phyloP scores from a whole-genome alignment of 768 basidiomycete species.

The Termitomyces sp. region DNA sequence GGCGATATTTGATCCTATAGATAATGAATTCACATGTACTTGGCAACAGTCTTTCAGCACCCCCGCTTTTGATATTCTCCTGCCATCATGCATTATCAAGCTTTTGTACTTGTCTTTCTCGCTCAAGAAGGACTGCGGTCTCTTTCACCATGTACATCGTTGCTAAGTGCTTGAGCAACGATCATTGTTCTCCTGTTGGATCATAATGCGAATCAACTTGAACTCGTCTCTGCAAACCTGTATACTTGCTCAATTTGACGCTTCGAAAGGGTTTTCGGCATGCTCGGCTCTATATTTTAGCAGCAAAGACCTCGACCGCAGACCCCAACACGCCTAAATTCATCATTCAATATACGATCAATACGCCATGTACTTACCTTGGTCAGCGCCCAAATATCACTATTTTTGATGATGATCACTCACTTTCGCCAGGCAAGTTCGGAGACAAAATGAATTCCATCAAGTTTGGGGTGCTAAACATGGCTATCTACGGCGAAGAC shows the following conservation, averaged over 20 bases:
- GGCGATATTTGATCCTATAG: too few relatives aligned
- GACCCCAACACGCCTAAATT: neutral
- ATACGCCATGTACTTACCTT: neutral
- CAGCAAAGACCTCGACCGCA: neutral
- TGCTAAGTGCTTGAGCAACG: neutral
- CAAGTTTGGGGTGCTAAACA: too few relatives aligned
- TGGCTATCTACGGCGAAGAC: too few relatives aligned
- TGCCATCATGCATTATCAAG: neutral
- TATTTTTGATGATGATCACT: neutral
- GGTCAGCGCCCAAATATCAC: neutral
- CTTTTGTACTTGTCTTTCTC: neutral
- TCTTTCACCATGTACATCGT: neutral
- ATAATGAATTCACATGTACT: too few relatives aligned
- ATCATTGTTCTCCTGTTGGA: neutral
- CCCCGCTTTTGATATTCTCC: neutral
- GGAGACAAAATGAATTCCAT: too few relatives aligned
- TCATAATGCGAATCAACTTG: neutral
- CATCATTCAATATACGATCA: neutral
- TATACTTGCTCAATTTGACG: neutral
- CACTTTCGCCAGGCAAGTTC: too few relatives aligned
- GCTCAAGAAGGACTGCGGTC: neutral
- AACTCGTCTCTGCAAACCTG: neutral
- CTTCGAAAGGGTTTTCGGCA: neutral
- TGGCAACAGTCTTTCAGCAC: too few relatives aligned
- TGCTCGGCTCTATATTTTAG: neutral